Evolutionary conservation across 805 yeast genomes (phyloP).

Genomic region (Debaryomyces prosopidis): DNA sequence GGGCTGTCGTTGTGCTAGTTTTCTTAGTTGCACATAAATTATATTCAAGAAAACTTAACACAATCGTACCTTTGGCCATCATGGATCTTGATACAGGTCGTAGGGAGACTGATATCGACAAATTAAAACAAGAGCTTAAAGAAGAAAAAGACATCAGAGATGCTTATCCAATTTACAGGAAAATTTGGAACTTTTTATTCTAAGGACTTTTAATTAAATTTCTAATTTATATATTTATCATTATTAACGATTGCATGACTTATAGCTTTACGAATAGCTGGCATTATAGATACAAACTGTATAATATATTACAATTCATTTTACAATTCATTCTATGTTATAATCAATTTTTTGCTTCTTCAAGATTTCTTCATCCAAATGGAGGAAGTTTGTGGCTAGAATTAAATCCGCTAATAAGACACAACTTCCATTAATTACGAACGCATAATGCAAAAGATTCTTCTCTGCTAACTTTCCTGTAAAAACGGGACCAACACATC

Average conservation of each 20-base stretch:
- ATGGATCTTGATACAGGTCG: conserved; percentile 65
- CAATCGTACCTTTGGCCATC: conserved; percentile 41
- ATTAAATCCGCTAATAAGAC: conserved; percentile 51
- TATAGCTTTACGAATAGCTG: not conserved
- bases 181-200: conserved; percentile 19
- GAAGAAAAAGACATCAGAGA: conserved; percentile 34
- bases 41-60: conserved; percentile 38
- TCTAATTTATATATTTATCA: not conserved
- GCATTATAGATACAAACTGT: not conserved
- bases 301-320: not conserved
- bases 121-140: conserved; percentile 47
- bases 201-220: conserved; percentile 2
- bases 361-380: conserved; percentile 36
- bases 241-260: not conserved
- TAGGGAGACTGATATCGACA: conserved; percentile 55
- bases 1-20: conserved; percentile 44
- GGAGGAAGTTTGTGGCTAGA: conserved; percentile 42
- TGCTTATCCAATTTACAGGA: conserved; percentile 22
- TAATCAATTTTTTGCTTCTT: not conserved
- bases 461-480: conserved; percentile 71
- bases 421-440: conserved; percentile 50
- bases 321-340: not conserved
- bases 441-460: conserved; percentile 49
- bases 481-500: conserved; percentile 77
- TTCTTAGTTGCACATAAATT: conserved; percentile 55